A percentile compares a stretch with the other conserved stretches of the same genome.
phyloP scores from a whole-genome alignment of 129 eudicot genomes.

The Escallonia herrerae region DNA sequence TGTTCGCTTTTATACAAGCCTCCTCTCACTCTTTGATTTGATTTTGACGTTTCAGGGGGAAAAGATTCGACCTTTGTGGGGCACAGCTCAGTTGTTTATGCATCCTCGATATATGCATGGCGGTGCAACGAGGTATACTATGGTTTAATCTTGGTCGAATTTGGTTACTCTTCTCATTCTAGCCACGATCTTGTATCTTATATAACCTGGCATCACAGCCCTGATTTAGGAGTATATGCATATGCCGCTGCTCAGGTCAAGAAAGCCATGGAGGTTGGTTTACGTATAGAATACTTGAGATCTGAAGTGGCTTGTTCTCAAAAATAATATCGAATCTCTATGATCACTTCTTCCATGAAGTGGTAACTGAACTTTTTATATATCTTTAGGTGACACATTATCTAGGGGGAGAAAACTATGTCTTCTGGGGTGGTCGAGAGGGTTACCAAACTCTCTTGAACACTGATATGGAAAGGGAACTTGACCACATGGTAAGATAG shows the following conservation, averaged over 20 bases:
- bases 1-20: not conserved
- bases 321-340: not conserved
- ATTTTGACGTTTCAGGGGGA: slow-evolving; percentile 42
- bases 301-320: not conserved
- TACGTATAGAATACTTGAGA: not conserved
- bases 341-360: not conserved
- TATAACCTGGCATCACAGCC: slow-evolving; percentile 33
- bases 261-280: slow-evolving; percentile 89
- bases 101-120: slow-evolving; percentile 99
- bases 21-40: not conserved
- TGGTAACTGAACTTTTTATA: not conserved
- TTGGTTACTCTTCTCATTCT: not conserved
- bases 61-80: slow-evolving; percentile 92
- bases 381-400: slow-evolving; percentile 80
- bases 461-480: slow-evolving; percentile 98
- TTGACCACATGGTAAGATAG: slow-evolving; percentile 73
- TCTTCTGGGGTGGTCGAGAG: slow-evolving; percentile 99
- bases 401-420: slow-evolving; percentile 97
- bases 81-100: slow-evolving; percentile 88
- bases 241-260: slow-evolving; percentile 96
- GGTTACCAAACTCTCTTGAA: slow-evolving; percentile 95
- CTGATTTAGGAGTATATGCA: slow-evolving; percentile 88
- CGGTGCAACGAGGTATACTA: slow-evolving; percentile 81
- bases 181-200: slow-evolving; percentile 1
- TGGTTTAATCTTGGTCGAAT: not conserved